These are phyloP conservation scores for Hansfordia pulvinata DNA, from an alignment of 2,329 filamentous ascomycete genomes.

Conservation along the genomic window DNA sequence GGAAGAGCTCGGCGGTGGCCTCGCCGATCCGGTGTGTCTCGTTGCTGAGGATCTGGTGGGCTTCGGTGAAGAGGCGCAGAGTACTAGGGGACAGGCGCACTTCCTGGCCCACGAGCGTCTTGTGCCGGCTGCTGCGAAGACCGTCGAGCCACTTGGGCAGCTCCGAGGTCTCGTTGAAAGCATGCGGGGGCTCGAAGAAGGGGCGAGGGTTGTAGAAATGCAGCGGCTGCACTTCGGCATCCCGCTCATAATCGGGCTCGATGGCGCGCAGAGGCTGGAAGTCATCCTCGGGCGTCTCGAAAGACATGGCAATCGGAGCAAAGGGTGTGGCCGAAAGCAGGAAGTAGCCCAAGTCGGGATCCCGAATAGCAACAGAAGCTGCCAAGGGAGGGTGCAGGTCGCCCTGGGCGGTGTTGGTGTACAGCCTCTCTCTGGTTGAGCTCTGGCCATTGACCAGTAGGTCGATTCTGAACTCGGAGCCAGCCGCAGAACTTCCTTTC, in stretches of 20 bases:
- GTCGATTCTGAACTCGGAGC: conserved; percentile 47
- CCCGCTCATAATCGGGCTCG: conserved; percentile 27
- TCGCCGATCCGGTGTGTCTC: conserved; percentile 57
- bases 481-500: conserved; percentile 37
- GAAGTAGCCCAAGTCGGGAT: conserved; percentile 52
- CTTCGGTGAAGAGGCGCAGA: conserved; percentile 57
- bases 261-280: conserved; percentile 26
- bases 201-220: conserved; percentile 51
- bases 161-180: conserved; percentile 42
- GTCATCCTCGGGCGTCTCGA: conserved; percentile 43
- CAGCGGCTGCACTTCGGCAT: conserved; percentile 29
- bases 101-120: conserved; percentile 50
- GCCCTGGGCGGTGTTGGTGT: conserved; percentile 32
- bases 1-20: conserved; percentile 61
- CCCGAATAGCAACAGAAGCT: conserved; percentile 37
- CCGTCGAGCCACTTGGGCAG: conserved; percentile 42
- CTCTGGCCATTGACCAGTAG: conserved; percentile 45
- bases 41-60: conserved; percentile 55
- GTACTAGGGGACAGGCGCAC: conserved; percentile 58
- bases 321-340: conserved; percentile 44
- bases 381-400: conserved; percentile 35
- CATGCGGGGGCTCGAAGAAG: conserved; percentile 48
- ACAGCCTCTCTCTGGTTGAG: conserved; percentile 40
- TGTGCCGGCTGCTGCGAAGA: conserved; percentile 44
- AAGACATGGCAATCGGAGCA: conserved; percentile 43